phyloP scores from a whole-genome alignment of 2,329 filamentous ascomycete species.

The Fusarium siculi region DNA sequence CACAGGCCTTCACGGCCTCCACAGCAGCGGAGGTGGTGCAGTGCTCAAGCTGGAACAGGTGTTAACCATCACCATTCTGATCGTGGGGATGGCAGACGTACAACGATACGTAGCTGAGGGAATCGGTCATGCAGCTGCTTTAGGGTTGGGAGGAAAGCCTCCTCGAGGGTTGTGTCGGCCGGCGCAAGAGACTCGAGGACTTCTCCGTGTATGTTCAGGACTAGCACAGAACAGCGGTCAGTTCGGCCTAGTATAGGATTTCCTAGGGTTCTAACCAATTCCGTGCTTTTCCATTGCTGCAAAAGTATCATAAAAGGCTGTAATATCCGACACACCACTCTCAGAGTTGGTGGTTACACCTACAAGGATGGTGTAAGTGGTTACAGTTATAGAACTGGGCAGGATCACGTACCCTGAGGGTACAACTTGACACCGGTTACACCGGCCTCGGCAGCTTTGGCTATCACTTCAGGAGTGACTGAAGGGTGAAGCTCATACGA shows the following conservation, averaged over 20 bases:
- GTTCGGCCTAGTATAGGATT: not conserved
- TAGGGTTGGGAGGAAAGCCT: constrained; percentile 82
- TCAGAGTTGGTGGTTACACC: constrained; percentile 74
- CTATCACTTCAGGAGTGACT: constrained; percentile 75
- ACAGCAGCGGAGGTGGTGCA: constrained; percentile 87
- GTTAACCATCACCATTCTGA: not conserved
- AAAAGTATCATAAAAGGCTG: constrained; percentile 81
- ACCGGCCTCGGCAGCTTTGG: constrained; percentile 76
- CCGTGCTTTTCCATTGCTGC: constrained; percentile 87
- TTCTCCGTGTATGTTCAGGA: constrained; percentile 96
- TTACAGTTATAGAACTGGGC: not conserved
- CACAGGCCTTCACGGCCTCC: constrained; percentile 79
- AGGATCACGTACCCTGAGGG: constrained; percentile 54
- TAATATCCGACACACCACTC: constrained; percentile 75
- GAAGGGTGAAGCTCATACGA: constrained; percentile 62
- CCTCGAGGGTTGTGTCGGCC: constrained; percentile 57
- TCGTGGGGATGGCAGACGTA: constrained; percentile 16
- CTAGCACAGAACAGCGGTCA: constrained; percentile 40
- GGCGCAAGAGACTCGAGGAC: constrained; percentile 64
- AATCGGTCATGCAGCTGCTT: constrained; percentile 78
- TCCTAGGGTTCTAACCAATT: constrained; percentile 53
- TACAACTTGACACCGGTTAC: constrained; percentile 80
- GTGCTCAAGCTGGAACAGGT: constrained; percentile 71
- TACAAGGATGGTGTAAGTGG: constrained; percentile 33
- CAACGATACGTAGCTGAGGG: constrained; percentile 74